Conservation (phyloP, 2,329 filamentous ascomycete genomes). For the Beauveria australis region DNA sequence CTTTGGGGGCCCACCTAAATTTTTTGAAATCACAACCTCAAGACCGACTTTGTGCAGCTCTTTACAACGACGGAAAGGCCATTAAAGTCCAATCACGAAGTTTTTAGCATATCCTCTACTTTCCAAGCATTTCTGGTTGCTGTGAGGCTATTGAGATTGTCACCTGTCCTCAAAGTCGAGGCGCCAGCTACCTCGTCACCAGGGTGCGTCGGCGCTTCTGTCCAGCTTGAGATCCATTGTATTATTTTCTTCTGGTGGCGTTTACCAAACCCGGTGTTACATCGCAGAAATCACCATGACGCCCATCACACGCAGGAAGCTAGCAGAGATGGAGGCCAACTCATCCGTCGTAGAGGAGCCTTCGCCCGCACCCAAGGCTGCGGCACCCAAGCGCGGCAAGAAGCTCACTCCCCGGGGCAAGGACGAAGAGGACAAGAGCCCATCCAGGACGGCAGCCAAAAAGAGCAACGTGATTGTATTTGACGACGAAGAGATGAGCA, state of each 20-base stretch:
- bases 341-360: constrained; percentile 15
- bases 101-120: neutral
- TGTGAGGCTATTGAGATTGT: neutral
- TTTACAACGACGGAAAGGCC: neutral
- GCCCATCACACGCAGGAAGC: constrained; percentile 10
- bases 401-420: constrained; percentile 29
- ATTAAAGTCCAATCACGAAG: neutral
- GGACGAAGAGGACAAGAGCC: constrained; percentile 5
- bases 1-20: constrained; percentile 11
- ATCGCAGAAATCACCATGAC: neutral
- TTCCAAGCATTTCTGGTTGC: neutral
- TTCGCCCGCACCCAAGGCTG: constrained; percentile 6
- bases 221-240: neutral
- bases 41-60: neutral
- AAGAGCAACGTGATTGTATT: constrained; percentile 25
- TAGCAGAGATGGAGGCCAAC: constrained; percentile 7
- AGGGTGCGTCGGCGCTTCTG: neutral
- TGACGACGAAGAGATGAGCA: constrained; percentile 25
- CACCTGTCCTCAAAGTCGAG: no score
- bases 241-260: neutral
- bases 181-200: neutral
- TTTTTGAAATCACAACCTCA: constrained; percentile 12
- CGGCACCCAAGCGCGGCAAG: constrained; percentile 17
- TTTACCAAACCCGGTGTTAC: neutral
- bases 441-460: neutral